Evolutionary conservation across 176 grass and related monocot species (phyloP).

Genomic region (Elaeis guineensis): DNA sequence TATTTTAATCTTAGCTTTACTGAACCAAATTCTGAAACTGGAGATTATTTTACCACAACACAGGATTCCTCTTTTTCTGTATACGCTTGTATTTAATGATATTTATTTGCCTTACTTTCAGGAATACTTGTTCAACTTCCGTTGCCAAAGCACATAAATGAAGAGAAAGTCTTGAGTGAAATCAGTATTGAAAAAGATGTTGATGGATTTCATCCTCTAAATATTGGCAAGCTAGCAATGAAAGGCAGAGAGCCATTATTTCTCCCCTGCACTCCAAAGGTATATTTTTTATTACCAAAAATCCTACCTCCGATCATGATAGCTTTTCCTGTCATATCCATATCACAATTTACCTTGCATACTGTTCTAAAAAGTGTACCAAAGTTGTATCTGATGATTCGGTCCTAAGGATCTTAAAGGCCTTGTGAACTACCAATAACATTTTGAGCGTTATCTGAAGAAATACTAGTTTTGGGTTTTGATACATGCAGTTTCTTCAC

Average conservation of each 20-base stretch:
- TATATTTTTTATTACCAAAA: constrained; percentile 13
- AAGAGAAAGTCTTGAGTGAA: constrained; percentile 74
- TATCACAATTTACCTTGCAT: too few species aligned
- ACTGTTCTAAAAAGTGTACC: too few species aligned
- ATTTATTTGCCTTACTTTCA: constrained; percentile 14
- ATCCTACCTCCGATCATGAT: not conserved
- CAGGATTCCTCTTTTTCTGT: too few species aligned
- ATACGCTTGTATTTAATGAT: too few species aligned
- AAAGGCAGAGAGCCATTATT: constrained; percentile 89
- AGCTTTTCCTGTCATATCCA: too few species aligned
- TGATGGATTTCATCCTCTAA: constrained; percentile 95
- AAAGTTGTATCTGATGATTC: too few species aligned
- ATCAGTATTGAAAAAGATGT: constrained; percentile 91
- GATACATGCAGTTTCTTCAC: constrained; percentile 6
- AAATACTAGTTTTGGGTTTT: not conserved
- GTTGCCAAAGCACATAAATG: constrained; percentile 88
- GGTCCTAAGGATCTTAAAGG: too few species aligned
- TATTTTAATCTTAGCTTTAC: too few species aligned
- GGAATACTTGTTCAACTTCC: constrained; percentile 95
- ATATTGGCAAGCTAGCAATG: constrained; percentile 97
- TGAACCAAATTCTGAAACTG: too few species aligned
- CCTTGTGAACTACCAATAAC: too few species aligned
- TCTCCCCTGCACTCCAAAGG: constrained; percentile 84
- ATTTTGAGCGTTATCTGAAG: too few species aligned
- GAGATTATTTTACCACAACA: too few species aligned